Percentiles rank a stretch among this genome's conserved stretches.
Evolutionary conservation across 164 flowering plant genomes (phyloP).

Genomic region (Taxillus chinensis): DNA sequence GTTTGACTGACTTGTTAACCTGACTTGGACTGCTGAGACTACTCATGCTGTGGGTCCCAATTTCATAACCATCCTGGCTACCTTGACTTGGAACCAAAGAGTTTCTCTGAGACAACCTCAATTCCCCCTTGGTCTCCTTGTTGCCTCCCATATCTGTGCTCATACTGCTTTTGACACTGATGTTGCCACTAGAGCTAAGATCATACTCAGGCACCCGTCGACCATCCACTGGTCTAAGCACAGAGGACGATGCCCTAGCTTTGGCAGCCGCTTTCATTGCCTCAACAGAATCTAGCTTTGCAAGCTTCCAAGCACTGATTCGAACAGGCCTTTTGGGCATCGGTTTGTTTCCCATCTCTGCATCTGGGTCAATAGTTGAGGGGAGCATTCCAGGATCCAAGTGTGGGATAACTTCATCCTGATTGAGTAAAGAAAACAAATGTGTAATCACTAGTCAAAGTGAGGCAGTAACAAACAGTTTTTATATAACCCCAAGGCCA

Average conservation of each 20-base stretch:
- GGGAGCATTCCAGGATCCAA: slow-evolving; percentile 92
- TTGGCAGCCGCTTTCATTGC: slow-evolving; percentile 88
- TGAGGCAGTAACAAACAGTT: too few relatives aligned
- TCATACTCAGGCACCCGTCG: slow-evolving; percentile 49
- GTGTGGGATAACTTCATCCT: slow-evolving; percentile 97
- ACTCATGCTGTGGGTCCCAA: slow-evolving; percentile 77
- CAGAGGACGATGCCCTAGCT: slow-evolving; percentile 96
- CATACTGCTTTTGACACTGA: slow-evolving; percentile 68
- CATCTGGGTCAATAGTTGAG: slow-evolving; percentile 93
- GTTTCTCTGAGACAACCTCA: slow-evolving; percentile 29
- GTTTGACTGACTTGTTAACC: slow-evolving; percentile 55
- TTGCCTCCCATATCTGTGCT: slow-evolving; percentile 56
- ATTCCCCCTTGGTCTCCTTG: slow-evolving; percentile 46
- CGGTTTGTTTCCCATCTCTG: slow-evolving; percentile 40
- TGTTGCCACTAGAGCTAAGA: slow-evolving; percentile 65
- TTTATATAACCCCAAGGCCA: too few relatives aligned
- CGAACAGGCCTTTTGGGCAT: slow-evolving; percentile 52
- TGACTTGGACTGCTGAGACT: slow-evolving; percentile 91
- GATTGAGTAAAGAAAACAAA: slow-evolving; percentile 9
- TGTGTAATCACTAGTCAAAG: background rate
- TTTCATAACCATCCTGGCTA: slow-evolving; percentile 75
- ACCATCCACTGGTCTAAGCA: slow-evolving; percentile 64
- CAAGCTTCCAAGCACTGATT: slow-evolving; percentile 95
- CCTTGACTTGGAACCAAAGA: slow-evolving; percentile 73
- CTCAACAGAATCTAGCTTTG: slow-evolving; percentile 75